Evolutionary conservation across 371 early-diverging fungal species (phyloP), one percentile per base, ranked within the genome.

Genomic region (Phascolomyces articulosus): DNA sequence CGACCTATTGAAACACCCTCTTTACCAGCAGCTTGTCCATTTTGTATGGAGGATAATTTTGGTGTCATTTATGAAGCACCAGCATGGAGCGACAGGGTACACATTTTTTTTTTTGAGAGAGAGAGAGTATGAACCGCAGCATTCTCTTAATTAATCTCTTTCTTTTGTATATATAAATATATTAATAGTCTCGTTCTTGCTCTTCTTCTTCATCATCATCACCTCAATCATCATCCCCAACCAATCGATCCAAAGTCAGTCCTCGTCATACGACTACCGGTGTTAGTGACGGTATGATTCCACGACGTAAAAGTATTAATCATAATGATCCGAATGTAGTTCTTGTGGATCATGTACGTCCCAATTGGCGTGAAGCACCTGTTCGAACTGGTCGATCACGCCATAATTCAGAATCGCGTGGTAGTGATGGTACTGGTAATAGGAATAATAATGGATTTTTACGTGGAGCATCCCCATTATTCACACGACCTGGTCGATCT

Each of bases 41-140:
- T 86, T 69, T 96, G 96, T 76, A 91, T 93, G 49, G 80, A 90
- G 64, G 87, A 91, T 34, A 87, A 93, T 65, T 93, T 95, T 76
- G 95, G 95, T 48, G 74, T 95, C 24, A 65, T 87, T 6, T 96
- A 96, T 74, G 67, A 79, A 63, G 67, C 87, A 28, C 88, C 82
- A n/a, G 62, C 63, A 18, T 82, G 83, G 80, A 77, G 75, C 44
- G 77, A 77, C 24, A 78, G 68, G 24, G 51, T 51, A 51, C 20
- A 6, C 8, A 51, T 24, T 4, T 4, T 11, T 51, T 20, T 51
- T 9, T 51, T n/a, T n/a, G n/a, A n/a, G n/a, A n/a, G n/a, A n/a
- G n/a, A n/a, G n/a, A n/a, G n/a, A n/a, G n/a, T n/a, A n/a, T n/a
- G n/a, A n/a, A n/a, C n/a, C n/a, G n/a, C n/a, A n/a, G n/a, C n/a